A percentile compares a stretch with the other conserved stretches of the same genome.
Evolutionary conservation across 805 yeast genomes (phyloP).

Genomic region (Suhomyces pyralidae): DNA sequence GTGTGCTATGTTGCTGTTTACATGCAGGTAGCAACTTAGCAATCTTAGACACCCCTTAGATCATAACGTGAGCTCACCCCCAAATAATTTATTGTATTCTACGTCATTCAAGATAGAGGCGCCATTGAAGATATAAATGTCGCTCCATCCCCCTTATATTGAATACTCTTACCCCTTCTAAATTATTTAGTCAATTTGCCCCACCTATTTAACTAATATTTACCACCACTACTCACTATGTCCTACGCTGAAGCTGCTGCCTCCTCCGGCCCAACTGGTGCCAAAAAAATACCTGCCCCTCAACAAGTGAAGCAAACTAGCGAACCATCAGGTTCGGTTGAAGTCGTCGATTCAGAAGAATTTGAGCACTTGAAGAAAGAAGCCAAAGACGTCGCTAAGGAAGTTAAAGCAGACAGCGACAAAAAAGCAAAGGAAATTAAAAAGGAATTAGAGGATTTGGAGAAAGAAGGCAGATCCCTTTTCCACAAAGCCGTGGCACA

Average conservation of each 20-base stretch:
- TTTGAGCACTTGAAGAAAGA: constrained; percentile 21
- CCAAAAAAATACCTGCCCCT: constrained; percentile 30
- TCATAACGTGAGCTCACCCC: not conserved
- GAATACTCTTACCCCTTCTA: not conserved
- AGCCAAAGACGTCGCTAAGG: constrained; percentile 17
- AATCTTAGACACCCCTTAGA: not conserved
- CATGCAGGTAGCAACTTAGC: constrained; percentile 5
- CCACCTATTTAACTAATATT: not conserved
- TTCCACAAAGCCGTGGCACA: constrained; percentile 15
- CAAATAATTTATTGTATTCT: not conserved
- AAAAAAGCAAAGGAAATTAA: constrained; percentile 8
- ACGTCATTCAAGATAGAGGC: constrained; percentile 1
- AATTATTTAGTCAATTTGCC: not conserved
- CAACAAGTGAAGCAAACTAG: constrained; percentile 18
- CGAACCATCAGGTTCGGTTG: constrained; percentile 23
- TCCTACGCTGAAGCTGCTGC: constrained; percentile 43
- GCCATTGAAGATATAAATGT: not conserved
- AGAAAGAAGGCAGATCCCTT: constrained; percentile 19
- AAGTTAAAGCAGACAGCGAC: constrained; percentile 17
- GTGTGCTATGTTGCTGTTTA: not conserved
- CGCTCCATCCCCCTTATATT: not conserved
- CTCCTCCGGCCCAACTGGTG: constrained; percentile 35
- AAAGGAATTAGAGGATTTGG: constrained; percentile 15
- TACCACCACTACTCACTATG: constrained; percentile 2
- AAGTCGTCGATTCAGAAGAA: constrained; percentile 19